Evolutionary conservation across 2,329 filamentous ascomycete species (phyloP), one percentile per base, ranked within the genome.

Genomic region (Apiospora marii): DNA sequence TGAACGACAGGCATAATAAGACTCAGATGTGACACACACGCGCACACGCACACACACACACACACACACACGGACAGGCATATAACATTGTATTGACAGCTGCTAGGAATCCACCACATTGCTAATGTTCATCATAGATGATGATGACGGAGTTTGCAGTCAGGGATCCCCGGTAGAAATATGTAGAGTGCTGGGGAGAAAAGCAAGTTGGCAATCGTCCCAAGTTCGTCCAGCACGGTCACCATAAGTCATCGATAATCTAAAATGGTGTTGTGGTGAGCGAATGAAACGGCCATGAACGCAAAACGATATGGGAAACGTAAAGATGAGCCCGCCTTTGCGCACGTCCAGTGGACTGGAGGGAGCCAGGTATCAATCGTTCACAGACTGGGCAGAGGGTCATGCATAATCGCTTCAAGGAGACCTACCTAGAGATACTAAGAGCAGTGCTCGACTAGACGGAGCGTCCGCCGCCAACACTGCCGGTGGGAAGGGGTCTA

Each of bases 141-240:
- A 64, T 64, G 58, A 64, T 64, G 58, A n/a, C 58, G 24, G 58
- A 64, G 34, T 64, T 64, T 41, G 34, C 58, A 64, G 4, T n/a
- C 53, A 37, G 34, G 34, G 58, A 41, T 24, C 4, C 58, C 58
- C 58, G 34, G 58, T 41, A 41, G 41, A 5, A n/a, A 64, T 41
- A 37, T 41, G 34, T 19, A 13, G 13, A 64, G 22, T 41, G 19
- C 30, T 12, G 51, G 14, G 13, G 34, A 34, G 24, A n/a, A 41
- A 10, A 41, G 34, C 37, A 34, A 61, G 53, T 22, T 22, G 58
- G 34, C 6, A 41, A 41, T 64, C 58, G 58, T 41, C 53, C 53
- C 16, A 37, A 61, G 30, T 61, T 30, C 30, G 30, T 61, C 53
- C 30, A 34, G 53, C 53, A 61, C 16, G 30, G 34, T 2, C 7